Base-by-base conservation (phyloP, 257 asterid genomes). In the Solanum chilense region DNA sequence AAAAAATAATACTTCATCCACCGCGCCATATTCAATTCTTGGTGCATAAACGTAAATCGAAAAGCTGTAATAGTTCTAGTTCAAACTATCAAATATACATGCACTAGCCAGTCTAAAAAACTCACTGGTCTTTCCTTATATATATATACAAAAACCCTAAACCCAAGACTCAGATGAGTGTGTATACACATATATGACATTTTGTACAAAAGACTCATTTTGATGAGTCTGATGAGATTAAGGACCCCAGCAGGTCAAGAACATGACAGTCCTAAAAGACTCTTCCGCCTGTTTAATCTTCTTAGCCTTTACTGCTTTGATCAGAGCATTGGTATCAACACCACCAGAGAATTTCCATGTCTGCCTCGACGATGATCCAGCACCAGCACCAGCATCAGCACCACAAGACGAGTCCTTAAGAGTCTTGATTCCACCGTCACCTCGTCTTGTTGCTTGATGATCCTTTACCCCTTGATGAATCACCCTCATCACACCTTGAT, bases 181-280 rank as follows among this genome's bases (percentile, higher is more conserved):
- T 29, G 39, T 23, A 77, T 76, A 3, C n/a, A 64, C 1, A 75
- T n/a, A 78, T 78, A 5, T 45, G 11, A 45, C 11, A 5, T 9
- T 31, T 20, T 10, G 10, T 47, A 80, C 84, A 77, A 25, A 23
- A 77, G 37, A 18, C 33, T 77, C 11, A 20, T 18, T 23, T 7
- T 2, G 3, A 3, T 75, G 20, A 3, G 25, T 41, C 1, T 33
- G 5, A 3, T 42, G 83, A n/a, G 18, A 44, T 18, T 80, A 80
- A 80, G 93, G 97, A 44, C 95, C 97, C 98, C 97, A 94, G 76
- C 93, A 94, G 84, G 93, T 94, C 90, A 94, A 86, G 91, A 90
- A 94, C 95, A 93, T 92, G 89, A 94, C 93, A 2, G 89, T 92
- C 83, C 95, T 86, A 6, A 94, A 88, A 35, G 98, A 93, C 47